A percentile compares a stretch with the other conserved stretches of the same genome.
phyloP scores from a whole-genome alignment of 371 early-diverging fungal species.

The Saksenaea vasiformis region DNA sequence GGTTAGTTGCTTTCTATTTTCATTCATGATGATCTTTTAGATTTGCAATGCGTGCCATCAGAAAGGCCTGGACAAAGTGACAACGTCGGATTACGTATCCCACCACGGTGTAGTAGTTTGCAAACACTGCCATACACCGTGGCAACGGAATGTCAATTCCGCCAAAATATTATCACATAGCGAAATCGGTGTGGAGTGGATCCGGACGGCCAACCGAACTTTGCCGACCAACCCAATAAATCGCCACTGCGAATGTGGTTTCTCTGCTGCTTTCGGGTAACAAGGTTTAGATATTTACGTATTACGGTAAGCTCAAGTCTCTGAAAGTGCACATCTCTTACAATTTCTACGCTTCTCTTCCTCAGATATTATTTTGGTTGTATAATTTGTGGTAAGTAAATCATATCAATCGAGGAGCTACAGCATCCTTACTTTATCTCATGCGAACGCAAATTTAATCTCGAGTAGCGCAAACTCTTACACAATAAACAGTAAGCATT shows the following conservation, averaged over 20 bases:
- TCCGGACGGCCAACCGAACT: neutral
- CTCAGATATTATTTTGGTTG: no score
- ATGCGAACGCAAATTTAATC: no score
- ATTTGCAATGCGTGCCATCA: neutral
- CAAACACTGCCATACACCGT: neutral
- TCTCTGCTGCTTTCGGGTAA: neutral
- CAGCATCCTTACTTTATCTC: no score
- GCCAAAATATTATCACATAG: neutral
- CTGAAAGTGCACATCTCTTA: no score
- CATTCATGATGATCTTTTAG: neutral
- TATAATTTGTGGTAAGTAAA: no score
- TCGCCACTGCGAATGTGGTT: conserved; percentile 1
- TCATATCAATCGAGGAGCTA: no score
- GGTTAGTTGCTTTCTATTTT: neutral
- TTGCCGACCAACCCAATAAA: neutral
- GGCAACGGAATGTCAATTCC: neutral
- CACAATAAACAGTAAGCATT: no score
- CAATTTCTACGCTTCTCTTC: no score
- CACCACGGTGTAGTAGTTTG: no score
- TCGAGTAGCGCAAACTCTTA: no score
- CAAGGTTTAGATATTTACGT: neutral
- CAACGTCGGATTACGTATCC: no score
- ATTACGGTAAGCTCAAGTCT: neutral
- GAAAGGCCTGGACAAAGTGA: no score
- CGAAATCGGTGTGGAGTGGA: neutral